Base-by-base conservation (phyloP, 2,329 filamentous ascomycete species). In the Hypoxylon sp. region DNA sequence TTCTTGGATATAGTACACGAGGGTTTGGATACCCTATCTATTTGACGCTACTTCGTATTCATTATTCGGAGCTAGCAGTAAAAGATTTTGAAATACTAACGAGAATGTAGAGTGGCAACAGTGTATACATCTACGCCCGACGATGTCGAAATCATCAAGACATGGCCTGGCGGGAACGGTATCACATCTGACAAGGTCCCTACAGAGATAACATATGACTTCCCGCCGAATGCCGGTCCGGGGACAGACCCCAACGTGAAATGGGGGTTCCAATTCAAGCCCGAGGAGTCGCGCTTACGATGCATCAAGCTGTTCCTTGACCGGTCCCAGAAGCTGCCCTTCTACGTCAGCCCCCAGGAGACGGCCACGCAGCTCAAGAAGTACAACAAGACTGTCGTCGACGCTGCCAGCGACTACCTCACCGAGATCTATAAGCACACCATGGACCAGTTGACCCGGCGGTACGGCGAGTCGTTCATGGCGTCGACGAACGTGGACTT, bases 131-230 rank as follows among this genome's bases (percentile, higher is more conserved):
- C 87, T 3, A 91, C 88, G 1, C 91, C 91, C 11, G 91, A 94
- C 75, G 91, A 93, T 75, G 83, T 94, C 60, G 90, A 93, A 74
- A 92, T 93, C 71, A 93, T 94, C 80, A 93, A 93, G 80, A 90
- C 87, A 13, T 94, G 91, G 91, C 91, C 91, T 0, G 91, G 91
- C 24, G 90, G 90, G 26, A 93, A 94, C 73, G 91, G 91, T 71
- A 92, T 94, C 78, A 93, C 91, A n/a, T 93, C 90, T 34, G 91
- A 94, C 80, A 94, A 94, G 81, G 91, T 94, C 1, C 91, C 91
- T 1, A 93, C 91, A 13, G 91, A 94, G 76, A 89, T 94, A 56
- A 89, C 90, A 68, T 88, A 88, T 70, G 82, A 85, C 61, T 76
- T 79, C 30, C 76, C 80, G 55, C 73, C 78, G 53, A 69, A 76